A percentile compares a stretch with the other conserved stretches of the same genome.
Evolutionary conservation across 176 grass and related monocot species (phyloP).

Genomic region (Phragmites australis): DNA sequence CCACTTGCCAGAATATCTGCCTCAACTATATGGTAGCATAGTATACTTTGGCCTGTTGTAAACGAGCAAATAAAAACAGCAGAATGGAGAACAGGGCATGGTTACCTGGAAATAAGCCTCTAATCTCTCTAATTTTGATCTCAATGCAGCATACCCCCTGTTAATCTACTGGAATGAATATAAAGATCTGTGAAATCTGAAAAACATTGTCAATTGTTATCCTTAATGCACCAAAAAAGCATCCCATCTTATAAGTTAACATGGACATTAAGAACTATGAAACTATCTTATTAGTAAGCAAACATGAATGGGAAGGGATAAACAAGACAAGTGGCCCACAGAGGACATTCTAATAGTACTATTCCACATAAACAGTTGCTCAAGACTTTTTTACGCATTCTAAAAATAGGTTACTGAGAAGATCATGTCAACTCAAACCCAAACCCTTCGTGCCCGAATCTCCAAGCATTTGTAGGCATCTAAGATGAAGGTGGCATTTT

Average conservation of each 20-base stretch:
- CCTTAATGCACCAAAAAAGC: neutral
- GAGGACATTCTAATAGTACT: neutral
- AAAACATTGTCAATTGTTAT: neutral
- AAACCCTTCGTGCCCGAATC: neutral
- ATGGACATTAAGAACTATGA: neutral
- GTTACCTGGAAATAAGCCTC: slow-evolving; percentile 39
- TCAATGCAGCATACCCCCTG: neutral
- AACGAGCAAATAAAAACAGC: neutral
- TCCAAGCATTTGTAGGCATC: neutral
- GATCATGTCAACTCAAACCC: neutral
- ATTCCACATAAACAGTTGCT: neutral
- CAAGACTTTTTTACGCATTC: neutral
- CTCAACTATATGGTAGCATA: neutral
- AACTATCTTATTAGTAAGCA: neutral
- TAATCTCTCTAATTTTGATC: slow-evolving; percentile 21
- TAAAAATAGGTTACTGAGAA: neutral
- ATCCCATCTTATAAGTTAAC: neutral
- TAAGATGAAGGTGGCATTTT: neutral
- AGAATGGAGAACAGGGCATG: neutral
- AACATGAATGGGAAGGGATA: neutral
- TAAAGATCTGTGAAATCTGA: slow-evolving; percentile 25
- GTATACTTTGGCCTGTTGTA: neutral
- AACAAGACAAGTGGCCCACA: neutral
- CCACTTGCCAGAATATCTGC: slow-evolving; percentile 5
- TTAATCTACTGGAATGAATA: slow-evolving; percentile 28